These are phyloP conservation scores for Hawksworthiomyces lignivorus DNA, from an alignment of 2,329 filamentous ascomycete species.

Conservation along the genomic window DNA sequence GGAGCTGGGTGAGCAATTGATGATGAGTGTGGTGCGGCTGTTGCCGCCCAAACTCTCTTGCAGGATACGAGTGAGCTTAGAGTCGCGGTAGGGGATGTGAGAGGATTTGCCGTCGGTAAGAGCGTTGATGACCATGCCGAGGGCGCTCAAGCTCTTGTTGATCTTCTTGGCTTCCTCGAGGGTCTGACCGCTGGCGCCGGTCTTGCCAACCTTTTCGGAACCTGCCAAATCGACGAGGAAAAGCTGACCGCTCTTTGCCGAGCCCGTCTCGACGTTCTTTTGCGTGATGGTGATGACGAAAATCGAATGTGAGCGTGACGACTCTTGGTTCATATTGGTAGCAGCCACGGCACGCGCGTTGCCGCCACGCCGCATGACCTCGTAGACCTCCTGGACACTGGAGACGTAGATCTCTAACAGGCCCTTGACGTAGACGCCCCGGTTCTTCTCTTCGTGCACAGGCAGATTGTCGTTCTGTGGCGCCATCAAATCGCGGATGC, in stretches of 20 bases:
- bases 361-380: conserved; percentile 91
- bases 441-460: conserved; percentile 95
- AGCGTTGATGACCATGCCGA: conserved; percentile 98
- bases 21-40: conserved; percentile 94
- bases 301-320: conserved; percentile 95
- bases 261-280: conserved; percentile 95
- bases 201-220: conserved; percentile 98
- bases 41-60: conserved; percentile 98
- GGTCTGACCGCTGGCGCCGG: conserved; percentile 92
- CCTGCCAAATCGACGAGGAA: conserved; percentile 97
- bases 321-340: conserved; percentile 99
- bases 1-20: conserved; percentile 97
- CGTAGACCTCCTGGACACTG: conserved; percentile 90
- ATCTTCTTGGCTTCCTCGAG: conserved; percentile 99
- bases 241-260: conserved; percentile 89
- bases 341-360: conserved; percentile 83
- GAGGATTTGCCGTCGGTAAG: conserved; percentile 95
- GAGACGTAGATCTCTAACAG: conserved; percentile 92
- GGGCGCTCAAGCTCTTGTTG: conserved; percentile 97
- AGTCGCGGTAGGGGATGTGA: conserved; percentile 94
- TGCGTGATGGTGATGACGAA: conserved; percentile 96
- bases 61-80: conserved; percentile 91
- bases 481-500: conserved; percentile 84
- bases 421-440: conserved; percentile 94
- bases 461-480: conserved; percentile 95